Evolutionary conservation across 2,329 filamentous ascomycete genomes (phyloP).

Genomic region (Clonostachys rosea): DNA sequence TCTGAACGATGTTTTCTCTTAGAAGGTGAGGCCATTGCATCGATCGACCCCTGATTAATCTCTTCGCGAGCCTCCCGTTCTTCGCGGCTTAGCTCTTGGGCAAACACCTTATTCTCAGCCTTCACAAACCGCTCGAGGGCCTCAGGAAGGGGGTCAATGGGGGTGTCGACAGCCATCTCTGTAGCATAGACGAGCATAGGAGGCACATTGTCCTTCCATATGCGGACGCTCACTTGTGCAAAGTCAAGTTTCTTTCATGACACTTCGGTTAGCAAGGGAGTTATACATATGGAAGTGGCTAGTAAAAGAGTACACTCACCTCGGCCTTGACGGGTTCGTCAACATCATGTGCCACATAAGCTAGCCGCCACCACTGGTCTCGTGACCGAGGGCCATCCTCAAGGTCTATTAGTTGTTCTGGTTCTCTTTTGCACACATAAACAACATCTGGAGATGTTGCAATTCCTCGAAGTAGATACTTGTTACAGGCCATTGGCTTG

Average conservation of each 20-base stretch:
- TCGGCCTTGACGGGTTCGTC: constrained; percentile 39
- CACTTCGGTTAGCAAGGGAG: constrained; percentile 8
- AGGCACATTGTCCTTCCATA: constrained; percentile 41
- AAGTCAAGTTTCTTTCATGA: constrained; percentile 37
- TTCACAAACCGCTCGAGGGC: constrained; percentile 39
- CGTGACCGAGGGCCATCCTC: constrained; percentile 18
- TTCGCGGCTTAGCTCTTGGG: constrained; percentile 40
- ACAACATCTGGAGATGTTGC: constrained; percentile 38
- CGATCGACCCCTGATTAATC: constrained; percentile 8
- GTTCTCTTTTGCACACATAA: constrained; percentile 42
- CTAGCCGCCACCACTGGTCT: constrained; percentile 55
- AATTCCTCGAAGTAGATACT: constrained; percentile 47
- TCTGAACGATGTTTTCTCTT: constrained; percentile 39
- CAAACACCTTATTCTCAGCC: constrained; percentile 47
- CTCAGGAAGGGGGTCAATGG: constrained; percentile 28
- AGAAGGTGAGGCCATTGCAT: constrained; percentile 37
- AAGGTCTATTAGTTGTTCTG: constrained; percentile 35
- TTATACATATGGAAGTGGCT: not conserved
- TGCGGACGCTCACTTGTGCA: constrained; percentile 36
- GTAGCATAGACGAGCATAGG: constrained; percentile 50
- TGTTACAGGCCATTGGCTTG: constrained; percentile 33
- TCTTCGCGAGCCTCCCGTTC: constrained; percentile 10
- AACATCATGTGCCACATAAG: constrained; percentile 24
- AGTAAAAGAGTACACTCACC: constrained; percentile 24
- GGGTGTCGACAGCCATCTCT: constrained; percentile 35